Evolutionary conservation across 768 basidiomycete species (phyloP).

Genomic region (Lentinula lateritia): DNA sequence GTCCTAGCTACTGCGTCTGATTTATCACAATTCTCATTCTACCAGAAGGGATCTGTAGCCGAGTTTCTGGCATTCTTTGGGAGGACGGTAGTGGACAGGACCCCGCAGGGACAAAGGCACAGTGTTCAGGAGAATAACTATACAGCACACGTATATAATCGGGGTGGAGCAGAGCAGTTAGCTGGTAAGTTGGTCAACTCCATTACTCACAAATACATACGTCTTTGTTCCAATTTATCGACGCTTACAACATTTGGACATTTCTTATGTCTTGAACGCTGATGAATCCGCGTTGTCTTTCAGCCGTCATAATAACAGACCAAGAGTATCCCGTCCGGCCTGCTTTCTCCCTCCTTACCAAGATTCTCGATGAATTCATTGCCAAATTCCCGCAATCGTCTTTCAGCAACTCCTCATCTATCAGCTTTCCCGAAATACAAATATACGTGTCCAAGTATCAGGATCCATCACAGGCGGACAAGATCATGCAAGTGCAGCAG

Average conservation of each 20-base stretch:
- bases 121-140: constrained; percentile 93
- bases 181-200: constrained; percentile 53
- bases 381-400: constrained; percentile 70
- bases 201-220: too few species aligned
- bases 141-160: constrained; percentile 89
- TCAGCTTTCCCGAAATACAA: constrained; percentile 72
- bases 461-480: constrained; percentile 94
- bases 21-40: constrained; percentile 89
- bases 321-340: constrained; percentile 95
- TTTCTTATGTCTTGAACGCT: constrained; percentile 8
- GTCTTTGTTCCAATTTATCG: too few species aligned
- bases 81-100: constrained; percentile 88
- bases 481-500: constrained; percentile 97
- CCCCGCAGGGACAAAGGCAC: constrained; percentile 82
- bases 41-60: constrained; percentile 78
- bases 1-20: constrained; percentile 69
- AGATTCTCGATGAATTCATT: constrained; percentile 89
- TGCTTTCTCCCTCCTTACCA: constrained; percentile 91
- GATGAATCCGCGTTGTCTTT: neutral
- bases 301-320: constrained; percentile 91
- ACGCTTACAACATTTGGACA: neutral
- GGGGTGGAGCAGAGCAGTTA: constrained; percentile 79
- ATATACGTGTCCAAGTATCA: constrained; percentile 89
- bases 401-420: constrained; percentile 58
- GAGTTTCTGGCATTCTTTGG: constrained; percentile 96